A percentile compares a stretch with the other conserved stretches of the same genome.
Evolutionary conservation across 306 rosid genomes (phyloP).

Genomic region (Quercus gilva): DNA sequence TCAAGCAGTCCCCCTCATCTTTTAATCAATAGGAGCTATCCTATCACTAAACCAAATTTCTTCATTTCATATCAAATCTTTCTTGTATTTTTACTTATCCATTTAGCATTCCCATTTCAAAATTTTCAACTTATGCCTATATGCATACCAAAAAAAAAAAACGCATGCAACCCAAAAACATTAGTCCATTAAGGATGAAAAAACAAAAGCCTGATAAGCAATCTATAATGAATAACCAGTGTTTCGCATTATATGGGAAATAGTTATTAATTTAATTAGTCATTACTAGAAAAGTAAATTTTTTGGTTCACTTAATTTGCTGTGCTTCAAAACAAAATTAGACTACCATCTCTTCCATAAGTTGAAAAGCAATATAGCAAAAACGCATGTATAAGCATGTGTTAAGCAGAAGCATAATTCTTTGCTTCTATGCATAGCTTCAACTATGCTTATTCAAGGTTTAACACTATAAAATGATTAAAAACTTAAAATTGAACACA

Average conservation of each 20-base stretch:
- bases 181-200: neutral
- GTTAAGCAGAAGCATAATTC: neutral
- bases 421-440: neutral
- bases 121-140: neutral
- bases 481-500: neutral
- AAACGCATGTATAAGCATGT: neutral
- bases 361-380: no score
- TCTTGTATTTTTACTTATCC: no score
- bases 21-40: no score
- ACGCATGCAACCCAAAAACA: neutral
- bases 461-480: neutral
- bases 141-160: no score
- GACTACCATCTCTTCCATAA: neutral
- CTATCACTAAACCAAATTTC: no score
- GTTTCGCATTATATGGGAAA: neutral
- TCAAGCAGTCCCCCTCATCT: no score
- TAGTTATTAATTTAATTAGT: neutral
- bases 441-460: neutral
- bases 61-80: no score
- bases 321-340: neutral
- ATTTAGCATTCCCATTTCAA: no score
- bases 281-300: neutral
- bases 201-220: neutral
- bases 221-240: neutral
- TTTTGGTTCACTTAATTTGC: neutral